Conservation (phyloP, 192 early-diverging fungal species). For the Entomortierella lignicola region DNA sequence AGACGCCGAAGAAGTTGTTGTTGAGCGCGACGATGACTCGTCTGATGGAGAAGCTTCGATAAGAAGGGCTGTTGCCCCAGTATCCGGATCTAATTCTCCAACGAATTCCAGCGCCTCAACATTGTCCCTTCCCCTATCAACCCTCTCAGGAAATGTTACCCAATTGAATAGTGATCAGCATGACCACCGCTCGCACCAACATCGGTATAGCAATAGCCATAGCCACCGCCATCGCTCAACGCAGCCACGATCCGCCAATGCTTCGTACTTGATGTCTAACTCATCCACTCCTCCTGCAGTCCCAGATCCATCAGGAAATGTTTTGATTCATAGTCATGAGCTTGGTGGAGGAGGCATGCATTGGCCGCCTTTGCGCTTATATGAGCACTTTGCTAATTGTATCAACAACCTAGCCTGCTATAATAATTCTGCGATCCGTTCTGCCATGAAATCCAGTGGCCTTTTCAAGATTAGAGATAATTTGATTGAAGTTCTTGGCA, state of each 20-base stretch:
- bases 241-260: constrained; percentile 10
- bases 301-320: constrained; percentile 9
- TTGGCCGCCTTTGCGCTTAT: constrained; percentile 44
- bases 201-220: constrained; percentile 11
- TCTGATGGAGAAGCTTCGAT: constrained; percentile 13
- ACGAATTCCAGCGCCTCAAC: constrained; percentile 34
- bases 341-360: constrained; percentile 6
- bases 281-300: constrained; percentile 29
- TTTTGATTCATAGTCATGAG: constrained; percentile 8
- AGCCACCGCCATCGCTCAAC: constrained; percentile 19
- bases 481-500: constrained; percentile 42
- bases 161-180: constrained; percentile 1
- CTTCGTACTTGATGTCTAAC: constrained; percentile 5
- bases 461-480: constrained; percentile 58
- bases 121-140: constrained; percentile 33
- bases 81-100: constrained; percentile 33
- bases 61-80: neutral
- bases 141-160: constrained; percentile 3
- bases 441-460: constrained; percentile 56
- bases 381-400: constrained; percentile 55
- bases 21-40: constrained; percentile 20
- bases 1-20: constrained; percentile 36
- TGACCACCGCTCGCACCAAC: neutral
- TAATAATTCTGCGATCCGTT: constrained; percentile 53
- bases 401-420: constrained; percentile 56